Evolutionary conservation across 106 monocot species (phyloP).

Genomic region (Dendrobium nobile): DNA sequence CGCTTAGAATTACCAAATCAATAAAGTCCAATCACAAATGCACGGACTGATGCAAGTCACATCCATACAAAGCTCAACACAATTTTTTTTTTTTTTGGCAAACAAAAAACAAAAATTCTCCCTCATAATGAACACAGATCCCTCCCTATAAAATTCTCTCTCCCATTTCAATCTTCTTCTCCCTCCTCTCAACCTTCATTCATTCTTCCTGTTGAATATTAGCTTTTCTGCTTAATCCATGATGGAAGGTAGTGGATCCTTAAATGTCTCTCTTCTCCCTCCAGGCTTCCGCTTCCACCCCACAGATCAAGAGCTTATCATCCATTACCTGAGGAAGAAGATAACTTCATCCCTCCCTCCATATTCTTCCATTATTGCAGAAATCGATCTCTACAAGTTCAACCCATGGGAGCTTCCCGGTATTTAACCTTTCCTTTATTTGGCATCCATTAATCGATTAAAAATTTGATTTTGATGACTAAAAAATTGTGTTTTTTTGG

Average conservation of each 20-base stretch:
- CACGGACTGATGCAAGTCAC: no score
- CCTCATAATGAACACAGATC: no score
- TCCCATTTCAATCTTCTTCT: no score
- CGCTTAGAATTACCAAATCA: no score
- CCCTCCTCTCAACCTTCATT: no score
- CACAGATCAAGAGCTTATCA: constrained; percentile 41
- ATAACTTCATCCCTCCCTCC: constrained; percentile 14
- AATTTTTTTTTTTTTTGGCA: no score
- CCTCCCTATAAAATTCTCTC: no score
- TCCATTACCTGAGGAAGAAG: constrained; percentile 29
- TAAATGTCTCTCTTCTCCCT: constrained; percentile 7
- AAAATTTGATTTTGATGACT: neutral
- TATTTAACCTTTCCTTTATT: neutral
- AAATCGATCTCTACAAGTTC: constrained; percentile 38
- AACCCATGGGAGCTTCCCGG: constrained; percentile 56
- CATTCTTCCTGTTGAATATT: no score
- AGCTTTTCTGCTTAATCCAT: neutral
- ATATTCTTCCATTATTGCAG: constrained; percentile 22
- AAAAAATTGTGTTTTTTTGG: neutral
- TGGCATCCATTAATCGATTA: neutral
- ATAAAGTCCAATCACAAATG: no score
- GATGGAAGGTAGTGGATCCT: neutral
- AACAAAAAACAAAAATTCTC: no score
- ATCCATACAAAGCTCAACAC: no score
- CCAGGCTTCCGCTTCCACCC: constrained; percentile 42